phyloP scores from a whole-genome alignment of 2,329 filamentous ascomycete genomes.

The Calonectria naviculata region DNA sequence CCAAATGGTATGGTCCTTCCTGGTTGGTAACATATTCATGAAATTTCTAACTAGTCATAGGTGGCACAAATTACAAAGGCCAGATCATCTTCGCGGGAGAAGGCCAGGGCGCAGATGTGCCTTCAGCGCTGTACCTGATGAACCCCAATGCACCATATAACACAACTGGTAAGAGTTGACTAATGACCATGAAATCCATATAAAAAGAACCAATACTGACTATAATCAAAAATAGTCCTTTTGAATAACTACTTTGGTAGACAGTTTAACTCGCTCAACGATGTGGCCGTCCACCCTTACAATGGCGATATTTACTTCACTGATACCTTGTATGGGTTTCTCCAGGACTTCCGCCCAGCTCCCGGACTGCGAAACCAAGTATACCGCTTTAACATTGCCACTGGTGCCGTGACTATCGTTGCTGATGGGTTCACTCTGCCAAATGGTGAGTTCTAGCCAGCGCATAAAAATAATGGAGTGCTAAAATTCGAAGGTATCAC shows the following conservation, averaged over 20 bases:
- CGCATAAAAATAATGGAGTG: accelerated
- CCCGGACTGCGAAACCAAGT: constrained; percentile 68
- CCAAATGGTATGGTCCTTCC: constrained; percentile 55
- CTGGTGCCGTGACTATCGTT: constrained; percentile 63
- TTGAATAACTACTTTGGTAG: constrained; percentile 71
- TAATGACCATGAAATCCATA: no score
- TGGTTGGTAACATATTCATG: background rate
- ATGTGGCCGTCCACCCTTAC: constrained; percentile 62
- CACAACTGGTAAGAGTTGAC: constrained; percentile 57
- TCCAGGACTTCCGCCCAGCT: constrained; percentile 66
- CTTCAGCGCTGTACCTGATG: constrained; percentile 39
- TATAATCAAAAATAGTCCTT: constrained; percentile 50
- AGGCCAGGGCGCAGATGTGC: constrained; percentile 55
- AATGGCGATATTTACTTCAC: constrained; percentile 72
- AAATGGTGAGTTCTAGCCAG: constrained; percentile 53
- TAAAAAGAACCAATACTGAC: no score
- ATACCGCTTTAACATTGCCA: constrained; percentile 64
- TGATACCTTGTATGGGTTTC: constrained; percentile 68
- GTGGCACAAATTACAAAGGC: constrained; percentile 61
- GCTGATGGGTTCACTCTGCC: constrained; percentile 67
- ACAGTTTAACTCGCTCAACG: constrained; percentile 70
- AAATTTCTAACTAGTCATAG: constrained; percentile 37
- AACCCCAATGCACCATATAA: constrained; percentile 58
- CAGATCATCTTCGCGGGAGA: constrained; percentile 62
- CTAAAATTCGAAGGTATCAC: constrained; percentile 55